Conservation (phyloP, 1,284 basidiomycete species). For the Fistulina hepatica region DNA sequence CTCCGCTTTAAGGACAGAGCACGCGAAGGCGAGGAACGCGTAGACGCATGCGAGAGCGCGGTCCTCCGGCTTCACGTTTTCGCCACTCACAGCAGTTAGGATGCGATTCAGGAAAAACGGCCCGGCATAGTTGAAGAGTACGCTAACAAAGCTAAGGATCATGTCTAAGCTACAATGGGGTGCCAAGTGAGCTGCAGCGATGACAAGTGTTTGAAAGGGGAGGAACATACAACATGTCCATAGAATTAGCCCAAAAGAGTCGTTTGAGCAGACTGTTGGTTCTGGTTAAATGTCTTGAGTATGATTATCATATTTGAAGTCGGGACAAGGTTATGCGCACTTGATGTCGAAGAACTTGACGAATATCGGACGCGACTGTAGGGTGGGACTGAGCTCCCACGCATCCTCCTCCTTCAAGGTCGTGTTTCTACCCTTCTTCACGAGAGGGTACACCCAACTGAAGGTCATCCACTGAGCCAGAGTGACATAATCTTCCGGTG, state of each 20-base stretch:
- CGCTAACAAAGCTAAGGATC: constrained; percentile 47
- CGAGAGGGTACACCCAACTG: constrained; percentile 63
- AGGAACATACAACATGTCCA: constrained; percentile 48
- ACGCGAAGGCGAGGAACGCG: constrained; percentile 11
- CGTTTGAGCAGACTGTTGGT: constrained; percentile 47
- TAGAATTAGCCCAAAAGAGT: constrained; percentile 57
- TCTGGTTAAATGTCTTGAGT: constrained; percentile 17
- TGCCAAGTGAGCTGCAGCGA: not conserved
- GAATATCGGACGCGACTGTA: constrained; percentile 59
- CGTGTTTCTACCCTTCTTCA: constrained; percentile 44
- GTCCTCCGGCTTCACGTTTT: constrained; percentile 10
- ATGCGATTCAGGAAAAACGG: constrained; percentile 63
- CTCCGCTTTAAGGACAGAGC: constrained; percentile 9
- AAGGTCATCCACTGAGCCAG: constrained; percentile 76
- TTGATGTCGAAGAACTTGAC: constrained; percentile 40
- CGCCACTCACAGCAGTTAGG: constrained; percentile 32
- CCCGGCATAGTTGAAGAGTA: constrained; percentile 57
- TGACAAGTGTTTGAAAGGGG: not conserved
- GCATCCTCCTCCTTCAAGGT: constrained; percentile 65
- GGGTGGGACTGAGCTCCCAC: constrained; percentile 57
- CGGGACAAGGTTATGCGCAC: constrained; percentile 17
- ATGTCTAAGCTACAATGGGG: constrained; percentile 42
- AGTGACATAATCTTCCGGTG: constrained; percentile 68
- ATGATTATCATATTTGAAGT: not conserved
- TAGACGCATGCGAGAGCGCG: constrained; percentile 7